Evolutionary conservation across 768 basidiomycete genomes (phyloP), one percentile per base, ranked within the genome.

Genomic region (Paxillus involutus): DNA sequence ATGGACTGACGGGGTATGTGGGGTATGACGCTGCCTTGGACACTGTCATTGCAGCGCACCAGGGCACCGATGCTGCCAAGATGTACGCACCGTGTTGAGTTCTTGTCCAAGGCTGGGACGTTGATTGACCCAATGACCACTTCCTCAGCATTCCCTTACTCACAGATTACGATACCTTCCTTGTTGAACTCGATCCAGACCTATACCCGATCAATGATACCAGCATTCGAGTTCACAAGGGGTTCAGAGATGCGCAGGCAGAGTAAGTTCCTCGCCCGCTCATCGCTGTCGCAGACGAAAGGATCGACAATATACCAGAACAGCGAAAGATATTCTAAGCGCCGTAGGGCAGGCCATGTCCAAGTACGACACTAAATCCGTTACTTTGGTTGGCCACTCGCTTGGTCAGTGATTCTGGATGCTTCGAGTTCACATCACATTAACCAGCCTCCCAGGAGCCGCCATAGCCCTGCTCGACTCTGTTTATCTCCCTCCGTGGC

Each of bases 401-500:
- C 67, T 81, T 6, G 78, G 74, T 55, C 26, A 36, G 54, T 46
- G 29, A 29, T 12, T 16, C 17, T 14, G 19, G 17, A 8, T 7
- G 24, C 13, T 13, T 32, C 6, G 26, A 30, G 12, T 19, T 32
- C 35, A 47, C 14, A 24, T 35, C 32, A 29, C 26, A 2, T 36
- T 45, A 24, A 49, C 16, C 9, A 40, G n/a, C n/a, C 29, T 10
- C 13, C 10, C 29, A 55, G 54, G 54, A 33, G 78, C 75, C 10
- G 78, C 78, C 3, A 67, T 80, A 39, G 75, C 78, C n/a, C 67
- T 71, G 32, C 69, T 80, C 54, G 78, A 79, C 57, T 74, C 73
- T 12, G 62, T 75, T 41, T 67, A 76, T 64, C 68, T 80, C 46
- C 68, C 65, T 33, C 62, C 67, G 56, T 55, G 66, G n/a, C 71